Evolutionary conservation across 176 grass and related monocot genomes (phyloP).

Genomic region (Triticum dicoccoides): DNA sequence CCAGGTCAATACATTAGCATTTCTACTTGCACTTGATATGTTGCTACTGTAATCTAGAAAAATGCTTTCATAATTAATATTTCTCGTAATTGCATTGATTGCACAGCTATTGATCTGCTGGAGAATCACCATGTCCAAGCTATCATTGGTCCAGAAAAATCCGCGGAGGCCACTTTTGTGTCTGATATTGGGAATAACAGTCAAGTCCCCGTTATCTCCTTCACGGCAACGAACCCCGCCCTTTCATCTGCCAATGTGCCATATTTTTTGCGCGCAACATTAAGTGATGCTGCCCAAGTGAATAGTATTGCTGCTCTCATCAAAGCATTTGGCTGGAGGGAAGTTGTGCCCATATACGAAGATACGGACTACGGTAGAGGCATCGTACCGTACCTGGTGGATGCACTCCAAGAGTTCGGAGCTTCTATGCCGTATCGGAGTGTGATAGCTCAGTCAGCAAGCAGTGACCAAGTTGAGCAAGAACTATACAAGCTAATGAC

Average conservation of each 20-base stretch:
- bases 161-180: constrained; percentile 43
- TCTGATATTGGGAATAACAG: constrained; percentile 47
- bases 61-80: neutral
- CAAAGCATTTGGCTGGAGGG: constrained; percentile 48
- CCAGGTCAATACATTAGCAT: neutral
- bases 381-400: constrained; percentile 47
- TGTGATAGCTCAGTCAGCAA: constrained; percentile 30
- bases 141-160: constrained; percentile 54
- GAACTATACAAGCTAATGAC: constrained; percentile 50
- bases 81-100: neutral
- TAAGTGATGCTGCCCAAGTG: constrained; percentile 41
- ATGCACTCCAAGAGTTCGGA: constrained; percentile 44
- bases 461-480: neutral
- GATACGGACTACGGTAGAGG: constrained; percentile 55
- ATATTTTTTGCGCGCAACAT: constrained; percentile 51
- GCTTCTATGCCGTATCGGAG: constrained; percentile 39
- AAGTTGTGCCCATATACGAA: constrained; percentile 48
- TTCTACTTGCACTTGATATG: too few relatives aligned
- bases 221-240: constrained; percentile 52
- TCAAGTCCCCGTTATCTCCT: constrained; percentile 49
- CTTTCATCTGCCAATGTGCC: constrained; percentile 20
- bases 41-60: neutral
- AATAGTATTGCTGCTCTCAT: constrained; percentile 35
- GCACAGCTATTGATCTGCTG: constrained; percentile 45
- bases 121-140: constrained; percentile 35